Percentiles rank a stretch among this genome's conserved stretches.
Evolutionary conservation across 2,329 filamentous ascomycete species (phyloP).

Genomic region (Huntiella omanensis): DNA sequence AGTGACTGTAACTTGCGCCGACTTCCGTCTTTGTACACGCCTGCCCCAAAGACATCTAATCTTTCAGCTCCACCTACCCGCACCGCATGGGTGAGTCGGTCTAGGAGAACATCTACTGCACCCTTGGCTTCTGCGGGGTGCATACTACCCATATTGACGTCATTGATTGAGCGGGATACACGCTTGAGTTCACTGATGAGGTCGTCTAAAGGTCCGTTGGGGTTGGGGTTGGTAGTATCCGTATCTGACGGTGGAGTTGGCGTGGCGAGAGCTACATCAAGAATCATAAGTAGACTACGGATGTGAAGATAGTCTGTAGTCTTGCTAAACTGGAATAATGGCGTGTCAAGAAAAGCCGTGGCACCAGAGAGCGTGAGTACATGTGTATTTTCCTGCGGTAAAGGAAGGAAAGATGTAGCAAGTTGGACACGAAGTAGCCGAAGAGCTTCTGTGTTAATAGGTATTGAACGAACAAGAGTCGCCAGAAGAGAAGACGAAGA

Average conservation of each 20-base stretch:
- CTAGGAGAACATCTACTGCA: conserved; percentile 52
- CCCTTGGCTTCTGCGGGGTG: conserved; percentile 60
- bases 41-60: conserved; percentile 30
- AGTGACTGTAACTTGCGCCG: background rate
- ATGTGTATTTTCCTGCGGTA: no score
- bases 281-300: conserved; percentile 42
- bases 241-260: conserved; percentile 17
- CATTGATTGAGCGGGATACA: conserved; percentile 45
- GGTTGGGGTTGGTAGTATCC: conserved; percentile 30
- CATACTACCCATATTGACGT: conserved; percentile 54
- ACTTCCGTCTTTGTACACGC: background rate
- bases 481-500: no score
- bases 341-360: conserved; percentile 12
- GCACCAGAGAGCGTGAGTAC: no score
- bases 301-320: conserved; percentile 52
- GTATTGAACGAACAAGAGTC: no score
- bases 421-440: no score
- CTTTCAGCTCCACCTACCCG: conserved; percentile 41
- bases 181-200: conserved; percentile 40
- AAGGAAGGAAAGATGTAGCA: no score
- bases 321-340: conserved; percentile 31
- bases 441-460: no score
- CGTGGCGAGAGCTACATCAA: conserved; percentile 59
- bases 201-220: conserved; percentile 49
- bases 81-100: conserved; percentile 52